These are phyloP conservation scores for Beauveria caledonica DNA, from an alignment of 2,329 filamentous ascomycete genomes.

Conservation along the genomic window DNA sequence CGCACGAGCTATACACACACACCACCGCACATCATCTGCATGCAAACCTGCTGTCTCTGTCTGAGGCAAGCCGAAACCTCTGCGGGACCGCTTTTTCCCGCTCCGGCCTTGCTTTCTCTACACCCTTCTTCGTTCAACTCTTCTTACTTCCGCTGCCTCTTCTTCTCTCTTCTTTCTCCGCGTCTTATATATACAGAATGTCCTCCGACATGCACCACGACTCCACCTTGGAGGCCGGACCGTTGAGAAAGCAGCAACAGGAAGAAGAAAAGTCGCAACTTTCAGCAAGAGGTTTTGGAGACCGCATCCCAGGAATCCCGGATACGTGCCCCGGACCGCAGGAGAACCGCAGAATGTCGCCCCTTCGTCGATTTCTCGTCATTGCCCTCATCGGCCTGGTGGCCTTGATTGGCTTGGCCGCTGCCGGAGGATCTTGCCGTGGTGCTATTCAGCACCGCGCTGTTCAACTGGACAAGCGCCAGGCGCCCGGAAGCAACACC, in stretches of 20 bases:
- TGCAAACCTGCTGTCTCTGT: not conserved
- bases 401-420: conserved; percentile 26
- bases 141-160: not conserved
- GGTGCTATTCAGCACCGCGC: not conserved
- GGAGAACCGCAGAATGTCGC: conserved; percentile 6
- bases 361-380: conserved; percentile 4
- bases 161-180: not conserved
- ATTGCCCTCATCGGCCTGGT: conserved; percentile 28
- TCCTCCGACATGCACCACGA: conserved; percentile 1
- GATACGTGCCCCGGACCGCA: conserved; percentile 1
- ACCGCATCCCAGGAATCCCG: not conserved
- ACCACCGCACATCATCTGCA: conserved; percentile 3
- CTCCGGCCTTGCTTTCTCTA: not conserved
- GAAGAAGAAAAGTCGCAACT: conserved; percentile 10
- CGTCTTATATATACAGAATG: conserved; percentile 3
- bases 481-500: conserved; percentile 4
- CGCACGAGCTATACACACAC: conserved; percentile 2
- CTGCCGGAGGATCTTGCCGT: not conserved
- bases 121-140: not conserved
- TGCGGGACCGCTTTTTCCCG: not conserved
- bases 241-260: conserved; percentile 7
- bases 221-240: conserved; percentile 8
- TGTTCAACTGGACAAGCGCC: conserved; percentile 6
- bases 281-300: conserved; percentile 4
- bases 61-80: not conserved